A percentile compares a stretch with the other conserved stretches of the same genome.
Evolutionary conservation across 768 basidiomycete species (phyloP).

Genomic region (Phaeolepiota aurea): DNA sequence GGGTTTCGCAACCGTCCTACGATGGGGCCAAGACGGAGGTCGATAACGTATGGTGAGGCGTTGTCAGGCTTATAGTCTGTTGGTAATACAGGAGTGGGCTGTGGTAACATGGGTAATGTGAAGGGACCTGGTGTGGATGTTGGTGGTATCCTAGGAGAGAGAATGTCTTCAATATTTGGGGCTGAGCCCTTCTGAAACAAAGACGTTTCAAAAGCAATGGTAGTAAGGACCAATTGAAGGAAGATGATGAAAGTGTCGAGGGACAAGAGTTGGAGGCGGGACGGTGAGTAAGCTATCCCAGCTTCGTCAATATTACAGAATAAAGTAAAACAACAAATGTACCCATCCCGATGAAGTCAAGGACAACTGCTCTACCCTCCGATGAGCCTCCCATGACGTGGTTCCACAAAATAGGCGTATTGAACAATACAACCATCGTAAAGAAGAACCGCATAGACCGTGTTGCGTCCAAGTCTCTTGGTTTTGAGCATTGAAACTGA

Average conservation of each 20-base stretch:
- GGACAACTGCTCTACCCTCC: constrained; percentile 55
- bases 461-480: constrained; percentile 56
- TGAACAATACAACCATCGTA: constrained; percentile 47
- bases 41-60: constrained; percentile 42
- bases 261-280: constrained; percentile 52
- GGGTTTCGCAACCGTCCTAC: constrained; percentile 52
- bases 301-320: no score
- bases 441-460: constrained; percentile 66
- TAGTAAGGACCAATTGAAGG: constrained; percentile 58
- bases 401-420: constrained; percentile 50
- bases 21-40: constrained; percentile 49
- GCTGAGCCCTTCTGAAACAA: constrained; percentile 28
- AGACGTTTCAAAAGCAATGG: constrained; percentile 61
- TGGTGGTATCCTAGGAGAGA: constrained; percentile 15
- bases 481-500: constrained; percentile 60
- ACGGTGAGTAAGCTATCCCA: constrained; percentile 52
- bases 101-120: constrained; percentile 7
- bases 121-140: constrained; percentile 12
- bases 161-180: constrained; percentile 30
- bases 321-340: no score
- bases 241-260: constrained; percentile 63
- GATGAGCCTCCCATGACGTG: constrained; percentile 46
- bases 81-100: constrained; percentile 16
- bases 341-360: constrained; percentile 80
- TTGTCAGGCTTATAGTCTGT: constrained; percentile 4